These are phyloP conservation scores for Talaromyces stipitatus DNA, from an alignment of 495 filamentous ascomycete genomes.

Conservation along the genomic window DNA sequence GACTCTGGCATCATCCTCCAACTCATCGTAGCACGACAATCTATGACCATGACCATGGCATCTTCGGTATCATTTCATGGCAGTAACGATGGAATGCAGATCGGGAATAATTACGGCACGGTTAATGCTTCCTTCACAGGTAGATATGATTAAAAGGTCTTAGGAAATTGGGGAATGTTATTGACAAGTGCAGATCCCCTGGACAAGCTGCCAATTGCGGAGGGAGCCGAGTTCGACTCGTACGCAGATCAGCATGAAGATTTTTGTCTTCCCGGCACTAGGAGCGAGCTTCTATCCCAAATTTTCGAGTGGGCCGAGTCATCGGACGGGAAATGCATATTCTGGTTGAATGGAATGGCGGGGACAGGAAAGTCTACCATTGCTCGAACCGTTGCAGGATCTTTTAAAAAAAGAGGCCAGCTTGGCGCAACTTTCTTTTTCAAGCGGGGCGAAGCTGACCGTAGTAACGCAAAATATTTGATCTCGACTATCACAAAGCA, in stretches of 20 bases:
- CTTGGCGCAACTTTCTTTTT: slow-evolving; percentile 36
- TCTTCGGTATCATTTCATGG: not conserved
- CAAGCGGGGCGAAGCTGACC: slow-evolving; percentile 29
- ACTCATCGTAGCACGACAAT: not conserved
- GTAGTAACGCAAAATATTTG: slow-evolving; percentile 20
- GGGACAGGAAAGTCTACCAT: too few species aligned
- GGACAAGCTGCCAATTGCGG: not conserved
- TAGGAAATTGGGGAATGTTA: not conserved
- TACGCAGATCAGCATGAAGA: slow-evolving; percentile 10
- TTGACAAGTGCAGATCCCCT: not conserved
- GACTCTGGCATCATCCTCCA: not conserved
- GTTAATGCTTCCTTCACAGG: not conserved
- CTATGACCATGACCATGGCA: slow-evolving; percentile 1
- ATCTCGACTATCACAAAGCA: slow-evolving; percentile 34
- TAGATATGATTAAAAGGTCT: not conserved
- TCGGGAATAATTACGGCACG: not conserved
- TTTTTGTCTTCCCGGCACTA: slow-evolving; percentile 14
- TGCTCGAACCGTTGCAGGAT: slow-evolving; percentile 6
- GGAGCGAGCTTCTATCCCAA: slow-evolving; percentile 15
- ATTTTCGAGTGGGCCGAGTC: slow-evolving; percentile 4
- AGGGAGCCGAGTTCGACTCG: slow-evolving; percentile 8
- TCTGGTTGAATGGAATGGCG: too few species aligned
- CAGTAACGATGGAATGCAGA: not conserved
- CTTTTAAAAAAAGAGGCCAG: not conserved
- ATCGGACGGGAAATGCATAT: too few species aligned